These are phyloP conservation scores for Acidomyces sp. DNA, from an alignment of 495 filamentous ascomycete species.

Conservation along the genomic window DNA sequence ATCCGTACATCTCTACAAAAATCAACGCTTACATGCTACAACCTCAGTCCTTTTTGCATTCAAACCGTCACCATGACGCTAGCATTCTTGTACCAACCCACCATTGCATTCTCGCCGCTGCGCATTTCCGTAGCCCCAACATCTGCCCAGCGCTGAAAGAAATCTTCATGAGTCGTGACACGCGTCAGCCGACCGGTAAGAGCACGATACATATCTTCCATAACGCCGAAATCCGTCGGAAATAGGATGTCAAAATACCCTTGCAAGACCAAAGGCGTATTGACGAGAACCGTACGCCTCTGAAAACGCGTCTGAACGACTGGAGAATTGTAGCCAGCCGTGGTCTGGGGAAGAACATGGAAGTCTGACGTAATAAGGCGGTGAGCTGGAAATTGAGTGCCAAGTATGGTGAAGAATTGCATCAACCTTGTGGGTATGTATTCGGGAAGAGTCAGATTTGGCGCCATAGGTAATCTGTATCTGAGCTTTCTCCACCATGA, in stretches of 20 bases:
- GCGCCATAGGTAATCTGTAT: conserved; percentile 50
- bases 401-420: conserved; percentile 88
- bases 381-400: conserved; percentile 75
- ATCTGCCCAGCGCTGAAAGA: conserved; percentile 75
- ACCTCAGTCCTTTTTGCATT: too few relatives aligned
- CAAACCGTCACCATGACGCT: conserved; percentile 76
- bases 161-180: conserved; percentile 78
- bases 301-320: conserved; percentile 92
- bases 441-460: conserved; percentile 66
- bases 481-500: conserved; percentile 40
- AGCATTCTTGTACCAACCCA: conserved; percentile 90
- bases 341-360: conserved; percentile 64
- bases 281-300: conserved; percentile 72
- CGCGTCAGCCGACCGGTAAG: conserved; percentile 82
- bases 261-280: conserved; percentile 89
- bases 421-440: conserved; percentile 90
- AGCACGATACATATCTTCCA: conserved; percentile 80
- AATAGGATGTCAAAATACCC: conserved; percentile 99
- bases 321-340: conserved; percentile 73
- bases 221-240: conserved; percentile 79
- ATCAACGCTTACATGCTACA: too few relatives aligned
- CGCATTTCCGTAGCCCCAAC: conserved; percentile 76
- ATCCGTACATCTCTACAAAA: too few relatives aligned
- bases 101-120: conserved; percentile 83
- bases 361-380: conserved; percentile 86